A percentile compares a stretch with the other conserved stretches of the same genome.
Conservation (phyloP, 495 filamentous ascomycete species). For the Aspergillus sparsus region DNA sequence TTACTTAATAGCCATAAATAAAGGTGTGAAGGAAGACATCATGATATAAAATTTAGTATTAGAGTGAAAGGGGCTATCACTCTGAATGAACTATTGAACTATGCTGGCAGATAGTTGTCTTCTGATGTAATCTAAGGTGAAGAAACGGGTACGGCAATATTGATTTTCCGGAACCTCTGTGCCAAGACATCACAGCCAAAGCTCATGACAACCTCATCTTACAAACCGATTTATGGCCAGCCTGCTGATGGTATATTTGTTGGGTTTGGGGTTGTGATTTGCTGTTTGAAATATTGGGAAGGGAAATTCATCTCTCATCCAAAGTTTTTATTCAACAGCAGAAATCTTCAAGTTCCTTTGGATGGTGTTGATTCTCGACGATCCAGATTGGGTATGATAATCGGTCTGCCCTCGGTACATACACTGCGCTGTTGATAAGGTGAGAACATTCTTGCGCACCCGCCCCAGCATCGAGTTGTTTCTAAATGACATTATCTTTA, state of each 20-base stretch:
- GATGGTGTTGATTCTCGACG: conserved; percentile 11
- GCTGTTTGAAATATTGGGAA: neutral
- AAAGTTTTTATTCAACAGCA: neutral
- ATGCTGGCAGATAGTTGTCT: neutral
- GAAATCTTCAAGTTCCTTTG: neutral
- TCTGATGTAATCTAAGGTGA: conserved; percentile 1
- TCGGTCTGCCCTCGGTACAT: conserved; percentile 16
- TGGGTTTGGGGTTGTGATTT: conserved; percentile 4
- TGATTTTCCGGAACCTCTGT: conserved; percentile 29
- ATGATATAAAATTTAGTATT: too few species aligned
- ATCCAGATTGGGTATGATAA: conserved; percentile 22
- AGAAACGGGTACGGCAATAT: conserved; percentile 11
- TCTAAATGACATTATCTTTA: neutral
- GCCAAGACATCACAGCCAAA: conserved; percentile 34
- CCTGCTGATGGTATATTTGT: conserved; percentile 12
- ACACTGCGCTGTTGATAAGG: conserved; percentile 25
- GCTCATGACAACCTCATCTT: conserved; percentile 22
- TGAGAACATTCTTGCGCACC: conserved; percentile 13
- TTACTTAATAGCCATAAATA: too few species aligned
- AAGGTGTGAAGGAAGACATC: too few species aligned
- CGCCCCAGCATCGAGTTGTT: conserved; percentile 5
- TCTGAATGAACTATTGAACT: neutral
- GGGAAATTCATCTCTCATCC: neutral
- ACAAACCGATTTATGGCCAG: conserved; percentile 1
- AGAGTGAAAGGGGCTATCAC: neutral